Percentiles rank a stretch among this genome's conserved stretches.
These are phyloP conservation scores for Puccinia triticina DNA, from an alignment of 1,284 basidiomycete genomes.

Conservation along the genomic window DNA sequence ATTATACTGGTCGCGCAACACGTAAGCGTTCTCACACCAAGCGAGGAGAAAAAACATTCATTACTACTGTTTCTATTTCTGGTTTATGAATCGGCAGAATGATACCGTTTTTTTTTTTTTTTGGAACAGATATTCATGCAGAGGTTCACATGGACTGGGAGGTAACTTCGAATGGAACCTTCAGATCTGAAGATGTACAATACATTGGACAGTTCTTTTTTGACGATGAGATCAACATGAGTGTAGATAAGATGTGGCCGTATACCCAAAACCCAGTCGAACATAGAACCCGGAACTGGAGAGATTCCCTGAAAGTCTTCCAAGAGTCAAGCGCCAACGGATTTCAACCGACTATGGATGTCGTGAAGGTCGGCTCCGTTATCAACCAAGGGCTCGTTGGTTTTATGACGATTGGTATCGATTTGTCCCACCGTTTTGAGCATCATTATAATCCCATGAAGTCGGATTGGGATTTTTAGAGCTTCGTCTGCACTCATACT, in stretches of 20 bases:
- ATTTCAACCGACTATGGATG: slow-evolving; percentile 62
- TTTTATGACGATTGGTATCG: slow-evolving; percentile 62
- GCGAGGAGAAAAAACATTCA: slow-evolving; percentile 60
- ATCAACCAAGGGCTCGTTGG: slow-evolving; percentile 62
- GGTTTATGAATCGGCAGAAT: neutral
- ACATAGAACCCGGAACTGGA: slow-evolving; percentile 63
- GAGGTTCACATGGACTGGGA: slow-evolving; percentile 62
- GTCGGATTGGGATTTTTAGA: slow-evolving; percentile 18
- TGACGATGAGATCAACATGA: slow-evolving; percentile 66
- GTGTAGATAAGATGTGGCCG: slow-evolving; percentile 58
- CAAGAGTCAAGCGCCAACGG: slow-evolving; percentile 60
- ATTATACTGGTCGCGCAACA: slow-evolving; percentile 63
- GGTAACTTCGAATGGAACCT: slow-evolving; percentile 61
- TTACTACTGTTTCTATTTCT: neutral
- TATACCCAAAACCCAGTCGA: slow-evolving; percentile 58
- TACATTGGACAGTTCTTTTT: slow-evolving; percentile 72
- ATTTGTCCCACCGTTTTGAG: slow-evolving; percentile 44
- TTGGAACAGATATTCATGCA: slow-evolving; percentile 60
- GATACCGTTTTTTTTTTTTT: neutral
- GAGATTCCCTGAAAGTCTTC: slow-evolving; percentile 62
- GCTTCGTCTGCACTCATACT: no score
- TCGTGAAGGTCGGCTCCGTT: slow-evolving; percentile 62
- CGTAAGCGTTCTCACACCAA: slow-evolving; percentile 58
- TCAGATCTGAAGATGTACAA: slow-evolving; percentile 63
- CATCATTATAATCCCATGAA: slow-evolving; percentile 9